phyloP scores from a whole-genome alignment of 2,329 filamentous ascomycete species.

The Elsinoe ampelina region DNA sequence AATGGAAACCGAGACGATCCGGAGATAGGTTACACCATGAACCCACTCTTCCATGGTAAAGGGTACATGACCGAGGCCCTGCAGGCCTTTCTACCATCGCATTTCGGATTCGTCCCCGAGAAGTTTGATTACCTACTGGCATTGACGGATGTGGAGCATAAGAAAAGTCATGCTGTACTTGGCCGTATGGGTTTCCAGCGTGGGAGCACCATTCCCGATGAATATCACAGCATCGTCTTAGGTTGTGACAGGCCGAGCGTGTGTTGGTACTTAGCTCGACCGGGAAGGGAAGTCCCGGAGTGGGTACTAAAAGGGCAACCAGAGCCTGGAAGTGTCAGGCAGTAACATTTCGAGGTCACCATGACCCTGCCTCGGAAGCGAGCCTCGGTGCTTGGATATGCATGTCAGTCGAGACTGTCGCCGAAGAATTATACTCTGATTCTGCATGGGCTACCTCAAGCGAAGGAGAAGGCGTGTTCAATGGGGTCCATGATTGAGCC shows the following conservation, averaged over 20 bases:
- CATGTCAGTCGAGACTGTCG: too few species aligned
- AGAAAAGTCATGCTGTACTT: background rate
- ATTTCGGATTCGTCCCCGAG: background rate
- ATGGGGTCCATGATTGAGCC: too few species aligned
- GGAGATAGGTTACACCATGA: constrained; percentile 19
- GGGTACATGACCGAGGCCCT: constrained; percentile 19
- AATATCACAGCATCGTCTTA: background rate
- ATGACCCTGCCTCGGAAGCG: too few species aligned
- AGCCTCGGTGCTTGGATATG: too few species aligned
- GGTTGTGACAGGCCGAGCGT: background rate
- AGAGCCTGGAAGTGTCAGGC: background rate
- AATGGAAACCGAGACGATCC: constrained; percentile 14
- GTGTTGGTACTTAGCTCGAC: constrained; percentile 1
- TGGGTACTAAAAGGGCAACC: background rate
- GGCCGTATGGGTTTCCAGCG: background rate
- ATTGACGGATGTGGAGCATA: background rate
- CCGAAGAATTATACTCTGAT: too few species aligned
- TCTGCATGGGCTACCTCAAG: too few species aligned
- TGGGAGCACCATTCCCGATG: background rate
- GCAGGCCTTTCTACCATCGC: constrained; percentile 12
- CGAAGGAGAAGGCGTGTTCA: too few species aligned
- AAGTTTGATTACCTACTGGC: background rate
- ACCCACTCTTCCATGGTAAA: constrained; percentile 15
- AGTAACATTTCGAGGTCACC: too few species aligned
- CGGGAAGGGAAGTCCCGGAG: background rate